Evolutionary conservation across 2,329 filamentous ascomycete genomes (phyloP), one percentile per base, ranked within the genome.

Genomic region (Aspergillus piperis): DNA sequence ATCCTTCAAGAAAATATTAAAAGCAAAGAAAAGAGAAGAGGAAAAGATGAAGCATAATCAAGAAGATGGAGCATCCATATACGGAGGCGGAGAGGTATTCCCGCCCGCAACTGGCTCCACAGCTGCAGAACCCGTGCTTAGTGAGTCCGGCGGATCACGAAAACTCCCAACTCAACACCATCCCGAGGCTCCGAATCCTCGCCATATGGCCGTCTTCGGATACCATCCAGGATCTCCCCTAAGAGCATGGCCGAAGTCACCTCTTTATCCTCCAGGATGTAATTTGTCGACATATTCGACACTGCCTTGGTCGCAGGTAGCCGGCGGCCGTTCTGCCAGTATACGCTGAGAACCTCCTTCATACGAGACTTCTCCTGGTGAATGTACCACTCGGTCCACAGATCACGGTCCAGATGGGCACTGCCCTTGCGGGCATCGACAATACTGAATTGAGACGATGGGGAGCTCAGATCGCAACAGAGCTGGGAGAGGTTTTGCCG

Each of bases 371-470:
- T 85, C 69, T 88, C 86, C 68, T 89, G 86, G 68, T 86, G 84
- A 49, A 85, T 82, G 79, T 84, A 88, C 86, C 86, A 88, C 58
- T 87, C 83, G 32, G 82, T 80, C 86, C 86, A 89, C 2, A 82
- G 78, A 19, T 79, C 75, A 27, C 84, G 78, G 54, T 82, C 80
- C 2, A 88, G 73, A 1, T 75, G 66, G 15, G 84, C 80, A 57
- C 80, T 78, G 41, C 84, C 79, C 61, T 79, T 82, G 4, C 81
- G 77, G 1, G 84, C 77, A 64, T 86, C 80, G 1, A 82, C 75
- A 2, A 86, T 63, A 21, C 73, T 70, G 63, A 78, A 83, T 60
- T 75, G 77, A 1, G 71, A 77, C 57, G 70, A 67, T 41, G 59
- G 70, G 66, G 66, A 75, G 70, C 72, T 77, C 48, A 81, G 65